These are phyloP conservation scores for Pseudotulostoma volvatum DNA, from an alignment of 495 filamentous ascomycete species.

Conservation along the genomic window DNA sequence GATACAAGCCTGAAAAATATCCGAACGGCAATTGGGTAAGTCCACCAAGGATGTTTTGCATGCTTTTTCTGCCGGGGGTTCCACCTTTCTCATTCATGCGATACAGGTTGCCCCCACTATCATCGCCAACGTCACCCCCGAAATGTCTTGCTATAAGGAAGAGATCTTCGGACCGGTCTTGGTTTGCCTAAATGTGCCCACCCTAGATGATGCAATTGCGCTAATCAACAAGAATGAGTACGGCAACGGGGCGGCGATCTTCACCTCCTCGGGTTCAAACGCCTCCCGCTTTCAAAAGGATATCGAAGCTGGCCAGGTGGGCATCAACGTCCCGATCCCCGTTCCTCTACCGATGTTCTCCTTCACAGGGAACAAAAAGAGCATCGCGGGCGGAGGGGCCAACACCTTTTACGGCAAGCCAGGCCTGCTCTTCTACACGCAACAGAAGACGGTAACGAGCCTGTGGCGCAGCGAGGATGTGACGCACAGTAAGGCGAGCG, in stretches of 20 bases:
- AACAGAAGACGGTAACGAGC: constrained; percentile 93
- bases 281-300: constrained; percentile 50
- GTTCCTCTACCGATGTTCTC: constrained; percentile 92
- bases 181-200: constrained; percentile 67
- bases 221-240: constrained; percentile 55
- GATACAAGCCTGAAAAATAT: constrained; percentile 78
- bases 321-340: constrained; percentile 55
- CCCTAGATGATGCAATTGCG: constrained; percentile 59
- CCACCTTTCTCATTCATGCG: not conserved
- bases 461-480: constrained; percentile 80
- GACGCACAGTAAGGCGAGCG: constrained; percentile 59
- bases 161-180: constrained; percentile 97
- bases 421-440: constrained; percentile 86
- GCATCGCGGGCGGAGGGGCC: constrained; percentile 80
- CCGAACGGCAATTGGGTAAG: constrained; percentile 89
- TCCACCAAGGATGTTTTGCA: constrained; percentile 1
- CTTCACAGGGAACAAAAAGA: constrained; percentile 97
- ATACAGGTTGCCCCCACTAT: constrained; percentile 83
- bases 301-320: constrained; percentile 40
- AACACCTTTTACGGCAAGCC: constrained; percentile 92
- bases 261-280: constrained; percentile 45
- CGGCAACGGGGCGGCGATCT: constrained; percentile 54
- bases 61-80: not conserved
- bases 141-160: constrained; percentile 89
- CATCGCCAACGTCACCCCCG: constrained; percentile 77